A percentile compares a stretch with the other conserved stretches of the same genome.
These are phyloP conservation scores for Austroboletus eburneus DNA, from an alignment of 768 basidiomycete species.

Conservation along the genomic window DNA sequence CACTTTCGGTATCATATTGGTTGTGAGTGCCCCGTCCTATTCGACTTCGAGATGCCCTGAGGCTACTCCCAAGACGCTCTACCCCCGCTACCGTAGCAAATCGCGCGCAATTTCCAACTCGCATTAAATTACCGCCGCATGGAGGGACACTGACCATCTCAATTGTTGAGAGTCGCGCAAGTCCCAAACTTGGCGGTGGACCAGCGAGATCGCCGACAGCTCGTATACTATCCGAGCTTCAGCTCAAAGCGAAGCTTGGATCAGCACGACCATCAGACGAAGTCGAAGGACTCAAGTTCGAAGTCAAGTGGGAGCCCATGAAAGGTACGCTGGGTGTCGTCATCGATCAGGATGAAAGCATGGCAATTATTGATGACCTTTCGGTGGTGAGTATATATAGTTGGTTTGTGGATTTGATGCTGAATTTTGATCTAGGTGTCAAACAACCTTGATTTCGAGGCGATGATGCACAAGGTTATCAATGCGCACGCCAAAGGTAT, in stretches of 20 bases:
- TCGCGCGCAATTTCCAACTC: constrained; percentile 27
- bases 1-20: constrained; percentile 82
- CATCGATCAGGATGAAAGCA: constrained; percentile 46
- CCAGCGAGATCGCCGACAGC: constrained; percentile 52
- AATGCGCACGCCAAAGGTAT: constrained; percentile 62
- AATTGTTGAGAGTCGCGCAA: constrained; percentile 50
- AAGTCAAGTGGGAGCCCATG: constrained; percentile 76
- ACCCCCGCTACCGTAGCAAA: constrained; percentile 28
- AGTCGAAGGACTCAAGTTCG: constrained; percentile 63
- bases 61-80: constrained; percentile 34
- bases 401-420: neutral
- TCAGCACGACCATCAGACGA: constrained; percentile 61
- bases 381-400: constrained; percentile 59
- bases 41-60: neutral
- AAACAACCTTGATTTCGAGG: constrained; percentile 69
- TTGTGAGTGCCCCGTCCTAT: constrained; percentile 47
- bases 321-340: constrained; percentile 59
- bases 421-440: constrained; percentile 44
- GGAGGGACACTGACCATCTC: constrained; percentile 76
- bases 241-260: constrained; percentile 60
- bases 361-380: constrained; percentile 40
- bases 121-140: constrained; percentile 47
- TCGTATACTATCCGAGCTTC: constrained; percentile 56
- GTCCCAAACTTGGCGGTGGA: constrained; percentile 36
- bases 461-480: constrained; percentile 58